These are phyloP conservation scores for Alisma plantagoaquatica DNA, from an alignment of 106 monocot genomes.

Conservation along the genomic window DNA sequence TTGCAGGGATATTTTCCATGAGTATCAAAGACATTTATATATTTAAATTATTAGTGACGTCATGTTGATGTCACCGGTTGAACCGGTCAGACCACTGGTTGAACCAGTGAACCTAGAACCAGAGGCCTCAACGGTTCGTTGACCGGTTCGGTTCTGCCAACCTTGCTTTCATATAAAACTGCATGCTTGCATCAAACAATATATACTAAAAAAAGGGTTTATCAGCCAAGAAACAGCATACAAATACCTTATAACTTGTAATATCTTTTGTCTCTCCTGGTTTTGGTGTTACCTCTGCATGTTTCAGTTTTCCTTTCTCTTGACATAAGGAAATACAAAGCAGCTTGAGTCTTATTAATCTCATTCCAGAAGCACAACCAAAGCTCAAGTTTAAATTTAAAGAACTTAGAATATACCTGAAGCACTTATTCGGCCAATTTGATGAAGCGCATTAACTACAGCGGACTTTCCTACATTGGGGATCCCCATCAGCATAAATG, in stretches of 20 bases:
- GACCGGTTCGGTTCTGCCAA: too few relatives aligned
- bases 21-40: too few relatives aligned
- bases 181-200: too few relatives aligned
- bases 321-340: conserved; percentile 8
- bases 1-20: too few relatives aligned
- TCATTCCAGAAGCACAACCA: not conserved
- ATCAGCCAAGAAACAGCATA: too few relatives aligned
- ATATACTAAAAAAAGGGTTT: too few relatives aligned
- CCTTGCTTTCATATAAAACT: too few relatives aligned
- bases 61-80: too few relatives aligned
- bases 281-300: conserved; percentile 53
- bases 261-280: conserved; percentile 92
- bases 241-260: conserved; percentile 76
- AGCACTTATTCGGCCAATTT: conserved; percentile 70
- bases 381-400: not conserved
- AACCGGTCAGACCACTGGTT: too few relatives aligned
- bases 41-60: too few relatives aligned
- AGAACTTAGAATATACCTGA: conserved; percentile 30
- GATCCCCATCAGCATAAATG: conserved; percentile 64
- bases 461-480: conserved; percentile 93
- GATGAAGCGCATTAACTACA: conserved; percentile 67
- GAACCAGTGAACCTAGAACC: too few relatives aligned
- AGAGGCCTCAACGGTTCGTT: too few relatives aligned
- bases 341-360: not conserved
- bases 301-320: conserved; percentile 92